phyloP scores from a whole-genome alignment of 139 green algal species.

The Mesostigma viride region DNA sequence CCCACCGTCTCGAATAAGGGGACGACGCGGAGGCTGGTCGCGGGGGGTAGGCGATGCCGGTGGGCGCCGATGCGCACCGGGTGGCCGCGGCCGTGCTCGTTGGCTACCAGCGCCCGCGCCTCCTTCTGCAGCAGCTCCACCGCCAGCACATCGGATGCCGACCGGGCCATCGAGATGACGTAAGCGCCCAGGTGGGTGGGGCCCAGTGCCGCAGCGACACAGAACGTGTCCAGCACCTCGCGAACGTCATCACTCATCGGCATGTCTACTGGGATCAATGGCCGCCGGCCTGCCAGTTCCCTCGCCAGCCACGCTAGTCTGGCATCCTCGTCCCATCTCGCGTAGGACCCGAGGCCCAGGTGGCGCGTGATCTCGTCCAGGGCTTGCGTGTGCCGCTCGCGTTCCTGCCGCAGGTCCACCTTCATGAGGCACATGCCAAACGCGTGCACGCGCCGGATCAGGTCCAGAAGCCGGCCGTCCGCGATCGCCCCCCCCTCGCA shows the following conservation, averaged over 20 bases:
- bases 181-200: constrained; percentile 66
- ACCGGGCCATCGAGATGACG: constrained; percentile 86
- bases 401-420: constrained; percentile 76
- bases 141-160: constrained; percentile 79
- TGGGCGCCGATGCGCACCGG: too few species aligned
- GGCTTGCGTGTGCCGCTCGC: constrained; percentile 64
- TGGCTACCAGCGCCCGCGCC: constrained; percentile 28
- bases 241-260: constrained; percentile 59
- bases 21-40: constrained; percentile 62
- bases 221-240: constrained; percentile 80
- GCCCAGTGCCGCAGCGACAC: constrained; percentile 20
- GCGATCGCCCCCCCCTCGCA: constrained; percentile 69
- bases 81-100: constrained; percentile 3
- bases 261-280: constrained; percentile 73
- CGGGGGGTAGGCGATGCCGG: too few species aligned
- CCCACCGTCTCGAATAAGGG: constrained; percentile 93
- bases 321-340: constrained; percentile 77
- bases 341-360: constrained; percentile 71
- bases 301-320: constrained; percentile 26
- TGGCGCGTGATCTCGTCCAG: constrained; percentile 73
- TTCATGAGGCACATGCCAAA: constrained; percentile 81
- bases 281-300: constrained; percentile 50
- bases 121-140: constrained; percentile 92
- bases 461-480: constrained; percentile 78
- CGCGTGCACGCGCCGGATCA: constrained; percentile 51